These are phyloP conservation scores for Plasmodium gallinaceum DNA, from an alignment of 169 alveolate genomes.

Conservation along the genomic window DNA sequence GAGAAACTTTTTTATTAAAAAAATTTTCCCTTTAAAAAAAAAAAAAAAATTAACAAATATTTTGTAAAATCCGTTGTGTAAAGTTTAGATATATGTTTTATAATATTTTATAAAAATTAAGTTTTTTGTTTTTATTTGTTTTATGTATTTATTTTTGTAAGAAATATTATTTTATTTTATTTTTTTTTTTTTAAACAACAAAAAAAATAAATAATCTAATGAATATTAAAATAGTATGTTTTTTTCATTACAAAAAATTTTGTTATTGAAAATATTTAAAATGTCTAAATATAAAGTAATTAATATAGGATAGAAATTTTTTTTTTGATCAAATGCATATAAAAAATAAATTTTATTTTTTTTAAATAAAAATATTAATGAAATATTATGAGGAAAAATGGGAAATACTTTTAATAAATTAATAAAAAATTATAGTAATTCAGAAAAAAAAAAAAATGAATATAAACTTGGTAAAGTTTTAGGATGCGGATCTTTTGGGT, in stretches of 20 bases:
- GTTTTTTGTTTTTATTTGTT: not conserved
- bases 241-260: too few relatives aligned
- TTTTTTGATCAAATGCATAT: not conserved
- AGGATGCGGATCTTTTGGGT: conserved; percentile 74
- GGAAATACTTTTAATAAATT: conserved; percentile 50
- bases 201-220: too few relatives aligned
- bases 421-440: conserved; percentile 27
- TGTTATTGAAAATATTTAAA: too few relatives aligned
- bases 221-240: too few relatives aligned
- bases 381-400: conserved; percentile 38
- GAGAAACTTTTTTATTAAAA: too few relatives aligned
- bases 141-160: not conserved
- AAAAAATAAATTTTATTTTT: not conserved
- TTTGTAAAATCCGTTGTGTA: too few relatives aligned
- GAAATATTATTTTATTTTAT: not conserved
- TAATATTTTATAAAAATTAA: too few relatives aligned
- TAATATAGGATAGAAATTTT: not conserved
- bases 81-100: too few relatives aligned
- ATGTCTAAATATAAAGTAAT: too few relatives aligned
- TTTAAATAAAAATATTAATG: conserved; percentile 6
- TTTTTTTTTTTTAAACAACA: too few relatives aligned
- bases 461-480: conserved; percentile 50
- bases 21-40: too few relatives aligned
- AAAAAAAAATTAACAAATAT: too few relatives aligned
- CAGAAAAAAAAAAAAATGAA: conserved; percentile 52